Evolutionary conservation across 2,329 filamentous ascomycete species (phyloP).

Genomic region (Penicillium griseofulvum): DNA sequence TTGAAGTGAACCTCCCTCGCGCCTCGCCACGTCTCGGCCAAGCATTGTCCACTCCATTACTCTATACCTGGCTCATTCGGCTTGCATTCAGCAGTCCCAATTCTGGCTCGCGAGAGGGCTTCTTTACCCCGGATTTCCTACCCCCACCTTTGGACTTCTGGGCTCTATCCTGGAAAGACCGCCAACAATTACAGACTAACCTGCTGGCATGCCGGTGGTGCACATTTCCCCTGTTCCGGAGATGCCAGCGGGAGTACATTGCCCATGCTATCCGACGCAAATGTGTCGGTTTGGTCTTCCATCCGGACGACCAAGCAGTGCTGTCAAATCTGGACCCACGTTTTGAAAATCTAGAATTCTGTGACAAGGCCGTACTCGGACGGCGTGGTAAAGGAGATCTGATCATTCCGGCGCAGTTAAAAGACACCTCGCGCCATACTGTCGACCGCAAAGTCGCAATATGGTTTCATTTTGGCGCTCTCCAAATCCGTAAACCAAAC

Average conservation of each 20-base stretch:
- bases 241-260: constrained; percentile 41
- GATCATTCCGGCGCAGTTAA: constrained; percentile 22
- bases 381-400: constrained; percentile 34
- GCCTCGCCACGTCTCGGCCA: constrained; percentile 44
- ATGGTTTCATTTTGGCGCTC: constrained; percentile 39
- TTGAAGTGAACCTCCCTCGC: constrained; percentile 49
- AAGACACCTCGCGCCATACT: not conserved
- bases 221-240: constrained; percentile 38
- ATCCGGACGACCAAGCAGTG: constrained; percentile 19
- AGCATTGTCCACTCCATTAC: constrained; percentile 39
- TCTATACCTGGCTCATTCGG: constrained; percentile 46
- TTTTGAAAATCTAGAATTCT: constrained; percentile 24
- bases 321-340: constrained; percentile 25
- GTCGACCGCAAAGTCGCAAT: constrained; percentile 32
- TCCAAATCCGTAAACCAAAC: constrained; percentile 32
- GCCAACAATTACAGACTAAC: constrained; percentile 34
- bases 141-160: constrained; percentile 38
- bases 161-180: constrained; percentile 26
- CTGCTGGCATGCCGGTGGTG: constrained; percentile 44
- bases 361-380: constrained; percentile 23
- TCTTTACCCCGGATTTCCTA: constrained; percentile 41
- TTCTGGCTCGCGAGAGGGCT: constrained; percentile 26
- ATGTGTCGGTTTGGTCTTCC: constrained; percentile 29
- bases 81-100: constrained; percentile 44
- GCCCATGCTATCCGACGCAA: constrained; percentile 34